Evolutionary conservation across 225 moss, liverwort and hornwort species (phyloP).

Genomic region (Sphagnum tenellum): DNA sequence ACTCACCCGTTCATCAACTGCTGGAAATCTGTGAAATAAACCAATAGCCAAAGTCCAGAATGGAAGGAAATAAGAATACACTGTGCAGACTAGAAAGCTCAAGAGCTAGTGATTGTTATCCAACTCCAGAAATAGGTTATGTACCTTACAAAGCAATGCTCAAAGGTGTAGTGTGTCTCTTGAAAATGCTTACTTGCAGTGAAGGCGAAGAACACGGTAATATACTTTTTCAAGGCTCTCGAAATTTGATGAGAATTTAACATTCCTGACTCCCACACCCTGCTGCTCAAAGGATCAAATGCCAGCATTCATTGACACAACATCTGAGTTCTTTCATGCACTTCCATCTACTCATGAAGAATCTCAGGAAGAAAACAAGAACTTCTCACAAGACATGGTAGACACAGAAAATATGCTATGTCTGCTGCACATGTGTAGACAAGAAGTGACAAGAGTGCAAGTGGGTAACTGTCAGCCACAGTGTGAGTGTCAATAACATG

Average conservation of each 20-base stretch:
- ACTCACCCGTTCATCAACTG: slow-evolving; percentile 22
- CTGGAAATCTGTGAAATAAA: slow-evolving; percentile 23
- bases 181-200: slow-evolving; percentile 18
- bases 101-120: background rate
- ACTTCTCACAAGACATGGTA: background rate
- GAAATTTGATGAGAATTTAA: slow-evolving; percentile 8
- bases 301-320: background rate
- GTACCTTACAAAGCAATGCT: background rate
- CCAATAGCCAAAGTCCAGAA: background rate
- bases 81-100: background rate
- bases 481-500: background rate
- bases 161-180: background rate
- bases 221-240: slow-evolving; percentile 23
- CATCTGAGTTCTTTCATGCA: background rate
- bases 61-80: background rate
- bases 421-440: too few species aligned
- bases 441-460: background rate
- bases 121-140: background rate
- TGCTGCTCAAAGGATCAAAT: slow-evolving; percentile 9
- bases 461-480: background rate
- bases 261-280: slow-evolving; percentile 6
- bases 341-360: background rate
- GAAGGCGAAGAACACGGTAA: slow-evolving; percentile 22
- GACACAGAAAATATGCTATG: too few species aligned
- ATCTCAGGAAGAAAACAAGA: background rate